Conservation (phyloP, 495 filamentous ascomycete species). For the Hypoxylon intermedium region DNA sequence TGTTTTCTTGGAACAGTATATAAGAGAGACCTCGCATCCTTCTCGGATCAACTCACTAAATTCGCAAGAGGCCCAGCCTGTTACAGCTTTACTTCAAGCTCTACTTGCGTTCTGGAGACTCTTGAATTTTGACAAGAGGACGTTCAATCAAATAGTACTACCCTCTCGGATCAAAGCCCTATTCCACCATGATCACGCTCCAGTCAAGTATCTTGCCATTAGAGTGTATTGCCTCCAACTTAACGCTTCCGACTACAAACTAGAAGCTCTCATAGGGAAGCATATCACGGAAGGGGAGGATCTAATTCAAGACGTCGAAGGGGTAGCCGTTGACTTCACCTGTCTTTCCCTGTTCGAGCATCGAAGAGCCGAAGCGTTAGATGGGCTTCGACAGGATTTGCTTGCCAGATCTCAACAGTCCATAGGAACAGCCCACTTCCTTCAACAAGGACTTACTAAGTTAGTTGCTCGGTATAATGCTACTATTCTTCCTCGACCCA, state of each 20-base stretch:
- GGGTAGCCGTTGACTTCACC: constrained; percentile 76
- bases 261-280: constrained; percentile 70
- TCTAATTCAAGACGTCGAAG: constrained; percentile 77
- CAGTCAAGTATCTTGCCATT: constrained; percentile 80
- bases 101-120: constrained; percentile 79
- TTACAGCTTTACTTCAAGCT: constrained; percentile 42
- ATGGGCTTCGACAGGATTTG: constrained; percentile 43
- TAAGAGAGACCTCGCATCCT: constrained; percentile 39
- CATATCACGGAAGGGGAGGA: constrained; percentile 65
- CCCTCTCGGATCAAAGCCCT: constrained; percentile 71
- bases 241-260: constrained; percentile 78
- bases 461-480: constrained; percentile 59
- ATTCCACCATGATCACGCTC: constrained; percentile 64
- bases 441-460: constrained; percentile 47
- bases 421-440: constrained; percentile 31
- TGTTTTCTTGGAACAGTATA: constrained; percentile 58
- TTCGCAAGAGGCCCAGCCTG: constrained; percentile 2
- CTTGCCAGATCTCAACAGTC: constrained; percentile 28
- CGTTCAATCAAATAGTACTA: constrained; percentile 66
- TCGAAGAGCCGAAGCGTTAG: constrained; percentile 52
- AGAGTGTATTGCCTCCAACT: constrained; percentile 79
- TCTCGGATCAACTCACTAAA: constrained; percentile 39
- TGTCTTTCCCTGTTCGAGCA: constrained; percentile 86
- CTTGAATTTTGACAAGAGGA: constrained; percentile 71
- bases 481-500: constrained; percentile 71